Evolutionary conservation across 495 filamentous ascomycete species (phyloP).

Genomic region (Talaromyces thailandensis): DNA sequence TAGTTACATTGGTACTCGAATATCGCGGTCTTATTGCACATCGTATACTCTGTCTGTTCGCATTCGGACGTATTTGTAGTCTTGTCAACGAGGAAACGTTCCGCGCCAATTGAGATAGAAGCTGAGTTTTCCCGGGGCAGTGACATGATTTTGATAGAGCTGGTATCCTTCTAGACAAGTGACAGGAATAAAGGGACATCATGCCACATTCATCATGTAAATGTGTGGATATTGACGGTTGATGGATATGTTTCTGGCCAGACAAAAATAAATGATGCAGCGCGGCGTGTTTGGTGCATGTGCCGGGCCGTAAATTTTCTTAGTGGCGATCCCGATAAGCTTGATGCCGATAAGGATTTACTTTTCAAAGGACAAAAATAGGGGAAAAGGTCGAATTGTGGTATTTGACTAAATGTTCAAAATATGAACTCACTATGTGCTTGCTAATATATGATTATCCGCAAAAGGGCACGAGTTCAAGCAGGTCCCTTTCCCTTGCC

Average conservation of each 20-base stretch:
- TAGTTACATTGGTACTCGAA: not conserved
- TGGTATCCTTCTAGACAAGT: not conserved
- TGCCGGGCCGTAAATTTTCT: conserved; percentile 4
- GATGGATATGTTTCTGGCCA: not conserved
- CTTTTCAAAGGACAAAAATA: not conserved
- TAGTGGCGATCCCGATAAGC: not conserved
- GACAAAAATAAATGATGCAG: not conserved
- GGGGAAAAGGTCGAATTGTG: not conserved
- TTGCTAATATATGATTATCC: not conserved
- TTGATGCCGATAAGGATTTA: not conserved
- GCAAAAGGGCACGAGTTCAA: not conserved
- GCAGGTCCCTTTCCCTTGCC: conserved; percentile 6
- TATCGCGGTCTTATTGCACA: not conserved
- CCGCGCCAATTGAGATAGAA: not conserved
- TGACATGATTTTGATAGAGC: not conserved
- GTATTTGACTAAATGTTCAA: not conserved
- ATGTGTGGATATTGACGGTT: not conserved
- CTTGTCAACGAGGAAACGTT: not conserved
- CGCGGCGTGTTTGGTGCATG: not conserved
- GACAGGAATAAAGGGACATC: not conserved
- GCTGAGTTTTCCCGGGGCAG: not conserved
- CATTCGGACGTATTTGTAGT: not conserved
- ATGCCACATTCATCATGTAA: not conserved
- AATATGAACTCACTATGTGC: not conserved
- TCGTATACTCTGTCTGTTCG: not conserved